Base-by-base conservation (phyloP, 2,329 filamentous ascomycete species). In the Helotiales sp. region DNA sequence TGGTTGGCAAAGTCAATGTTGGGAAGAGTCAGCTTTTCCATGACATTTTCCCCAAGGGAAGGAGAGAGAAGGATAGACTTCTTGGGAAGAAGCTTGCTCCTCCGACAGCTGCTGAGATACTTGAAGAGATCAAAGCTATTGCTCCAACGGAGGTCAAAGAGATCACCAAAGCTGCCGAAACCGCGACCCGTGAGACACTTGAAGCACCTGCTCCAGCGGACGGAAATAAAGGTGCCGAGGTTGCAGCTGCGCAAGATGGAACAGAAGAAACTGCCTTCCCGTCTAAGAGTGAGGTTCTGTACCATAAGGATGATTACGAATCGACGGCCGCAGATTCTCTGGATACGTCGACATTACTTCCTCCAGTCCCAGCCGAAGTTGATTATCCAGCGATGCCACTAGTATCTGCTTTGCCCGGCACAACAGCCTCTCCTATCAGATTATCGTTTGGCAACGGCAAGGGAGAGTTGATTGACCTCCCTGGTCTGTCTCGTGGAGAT, bases 1-100 rank as follows among this genome's bases (percentile, higher is more conserved):
- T 99, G 79, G 89, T 99, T 2, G 95, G 95, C n/a, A 98, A 96
- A 73, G 91, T 92, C 62, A 99, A 99, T 70, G 96, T 98, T 2
- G 96, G 95, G 24, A 99, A 99, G 75, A 98, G 93, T 67, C 88
- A 89, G 69, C 81, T 99, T 2, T 96, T 98, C 60, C 87, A 95
- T 66, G 83, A 86, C 4, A 85, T 97, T 7, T 96, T 93, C 68
- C 93, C 96, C 3, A 93, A 89, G 78, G 86, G 85, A 25, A 80
- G 78, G 74, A 59, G 69, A 69, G 57, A 64, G 68, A 2, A 30
- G 34, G 54, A 48, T 3, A 59, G 34, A 19, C 15, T 38, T 10
- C 15, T 33, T 19, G 48, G 12, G 3, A 62, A 58, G 29, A 56
- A 52, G 33, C 19, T 38, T 33, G 33, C 50, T 24, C 52, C 42